Evolutionary conservation across 192 early-diverging fungal genomes (phyloP), one percentile per base, ranked within the genome.

Genomic region (Podila minutissima): DNA sequence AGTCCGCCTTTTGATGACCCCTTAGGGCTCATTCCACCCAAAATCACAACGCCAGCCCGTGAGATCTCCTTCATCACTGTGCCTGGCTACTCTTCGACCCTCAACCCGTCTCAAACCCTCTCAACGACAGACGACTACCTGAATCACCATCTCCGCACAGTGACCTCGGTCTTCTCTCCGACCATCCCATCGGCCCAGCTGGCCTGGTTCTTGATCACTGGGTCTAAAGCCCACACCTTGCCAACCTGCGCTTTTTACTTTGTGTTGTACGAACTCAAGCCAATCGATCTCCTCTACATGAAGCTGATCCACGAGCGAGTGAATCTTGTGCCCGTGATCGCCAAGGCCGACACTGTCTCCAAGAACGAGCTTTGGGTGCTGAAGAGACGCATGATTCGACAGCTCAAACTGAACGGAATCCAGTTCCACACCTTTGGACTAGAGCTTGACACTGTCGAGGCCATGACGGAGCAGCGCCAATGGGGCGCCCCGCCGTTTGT

Each of bases 231-330:
- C 15, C 68, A 70, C 24, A 50, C 59, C 1, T 49, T 62, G 28
- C 68, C 68, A 2, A 70, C 68, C 38, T 60, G 58, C 49, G 68
- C 68, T 0, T 70, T 70, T 51, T 70, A 70, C 48, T 70, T 70
- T 70, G 68, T 71, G 26, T 35, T 64, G 15, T 62, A 57, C 17
- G 84, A 83, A 13, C 86, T 95, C 62, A 88, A 87, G 59, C 91
- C 93, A 49, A 85, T 96, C 9, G 97, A 98, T 74, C 94, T 98
- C 64, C 94, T 96, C 82, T 93, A 97, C 64, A 98, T 98, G 95
- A 96, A 96, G 88, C 89, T 93, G 61, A 86, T 98, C 64, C 92
- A 95, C 50, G 90, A 91, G 15, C 91, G 95, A 66, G 95, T 97
- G 59, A 98, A 97, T 77, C 86, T 98, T 59, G 94, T 98, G 50